Base-by-base conservation (phyloP, 495 filamentous ascomycete genomes). In the Tuber indicum region DNA sequence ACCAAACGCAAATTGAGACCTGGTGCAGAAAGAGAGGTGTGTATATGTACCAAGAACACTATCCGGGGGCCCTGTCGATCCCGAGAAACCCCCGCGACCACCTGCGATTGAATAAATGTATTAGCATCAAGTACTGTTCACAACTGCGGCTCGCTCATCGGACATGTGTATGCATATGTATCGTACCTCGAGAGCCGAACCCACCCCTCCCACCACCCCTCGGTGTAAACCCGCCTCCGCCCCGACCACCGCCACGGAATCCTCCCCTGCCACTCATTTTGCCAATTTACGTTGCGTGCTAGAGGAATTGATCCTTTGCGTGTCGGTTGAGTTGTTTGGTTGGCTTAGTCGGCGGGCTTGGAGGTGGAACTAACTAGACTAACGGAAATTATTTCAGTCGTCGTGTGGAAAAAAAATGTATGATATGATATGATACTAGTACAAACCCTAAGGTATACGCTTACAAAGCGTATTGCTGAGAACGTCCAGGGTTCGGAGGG, bases 11-110 rank as follows among this genome's bases (percentile, higher is more conserved):
- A 74, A 23, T 71, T 42, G 32, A 43, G 16, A n/a, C n/a, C 23
- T 26, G 10, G n/a, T 14, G n/a, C 52, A 32, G 39, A 75, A 74
- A 71, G 72, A 19, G n/a, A 26, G 41, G 58, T 72, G 39, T 46
- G 69, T 43, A 70, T 41, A 46, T 82, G 70, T 86, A 92, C 91
- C 91, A 81, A 89, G 78, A 49, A 93, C 91, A 75, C 89, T 85
- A 74, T 88, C 89, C 49, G 91, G 91, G 73, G 91, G 91, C 17
- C 91, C 91, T 79, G 88, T 90, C 12, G 89, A 88, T 72, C 85
- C 86, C 79, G 90, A 89, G 84, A 88, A 91, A 71, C 89, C 66
- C 17, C 75, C 77, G 45, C 52, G 43, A 72, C 66, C 76, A 58
- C 45, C 76, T 72, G 10, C 26, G 4, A 62, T 62, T 14, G n/a